phyloP scores from a whole-genome alignment of 2,329 filamentous ascomycete species.

The Madurella fahalii region DNA sequence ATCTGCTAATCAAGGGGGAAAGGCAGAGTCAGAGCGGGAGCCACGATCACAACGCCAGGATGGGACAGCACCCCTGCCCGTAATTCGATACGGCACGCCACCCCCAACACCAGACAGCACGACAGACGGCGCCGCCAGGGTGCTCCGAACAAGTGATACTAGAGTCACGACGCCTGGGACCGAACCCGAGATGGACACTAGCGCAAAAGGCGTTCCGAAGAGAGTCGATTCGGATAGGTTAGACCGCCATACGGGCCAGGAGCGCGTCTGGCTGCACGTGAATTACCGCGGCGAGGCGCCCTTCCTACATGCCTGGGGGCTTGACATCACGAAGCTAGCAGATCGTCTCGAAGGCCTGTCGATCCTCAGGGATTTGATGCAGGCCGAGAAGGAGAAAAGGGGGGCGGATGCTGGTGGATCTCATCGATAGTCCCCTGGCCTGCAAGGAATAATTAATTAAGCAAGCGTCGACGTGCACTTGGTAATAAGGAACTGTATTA shows the following conservation, averaged over 20 bases:
- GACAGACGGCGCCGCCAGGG: not conserved
- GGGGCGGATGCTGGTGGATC: not conserved
- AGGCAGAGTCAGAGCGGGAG: not conserved
- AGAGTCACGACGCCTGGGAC: not conserved
- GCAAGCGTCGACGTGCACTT: too few relatives aligned
- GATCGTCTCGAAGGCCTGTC: slow-evolving; percentile 21
- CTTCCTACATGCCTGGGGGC: slow-evolving; percentile 24
- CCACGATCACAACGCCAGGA: not conserved
- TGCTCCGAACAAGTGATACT: not conserved
- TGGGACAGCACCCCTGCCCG: too few relatives aligned
- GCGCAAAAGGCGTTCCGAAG: too few relatives aligned
- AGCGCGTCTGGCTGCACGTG: slow-evolving; percentile 24
- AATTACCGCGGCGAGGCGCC: slow-evolving; percentile 25
- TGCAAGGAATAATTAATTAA: too few relatives aligned
- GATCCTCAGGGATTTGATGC: slow-evolving; percentile 24
- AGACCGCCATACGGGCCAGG: slow-evolving; percentile 15
- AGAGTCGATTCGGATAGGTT: not conserved
- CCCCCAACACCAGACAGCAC: slow-evolving; percentile 22
- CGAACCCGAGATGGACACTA: too few relatives aligned
- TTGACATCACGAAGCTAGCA: slow-evolving; percentile 12
- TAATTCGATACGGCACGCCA: slow-evolving; percentile 11
- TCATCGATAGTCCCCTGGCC: too few relatives aligned
- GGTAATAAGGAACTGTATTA: too few relatives aligned
- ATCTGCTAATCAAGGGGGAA: too few relatives aligned
- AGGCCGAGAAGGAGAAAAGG: slow-evolving; percentile 3